phyloP scores from a whole-genome alignment of 768 basidiomycete species.

The Pleurotus pulmonarius region DNA sequence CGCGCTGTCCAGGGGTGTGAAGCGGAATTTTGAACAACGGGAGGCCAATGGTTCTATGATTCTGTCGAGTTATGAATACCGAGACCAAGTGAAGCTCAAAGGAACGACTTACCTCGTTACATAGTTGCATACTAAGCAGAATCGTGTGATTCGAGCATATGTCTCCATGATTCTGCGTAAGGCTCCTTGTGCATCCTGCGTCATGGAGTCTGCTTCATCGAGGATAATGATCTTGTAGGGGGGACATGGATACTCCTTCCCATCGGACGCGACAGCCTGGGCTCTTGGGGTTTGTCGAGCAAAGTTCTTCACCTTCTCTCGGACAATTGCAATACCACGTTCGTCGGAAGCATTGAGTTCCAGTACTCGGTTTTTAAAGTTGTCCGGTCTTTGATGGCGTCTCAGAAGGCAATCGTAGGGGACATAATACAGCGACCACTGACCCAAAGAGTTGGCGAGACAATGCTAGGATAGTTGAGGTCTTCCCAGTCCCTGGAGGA shows the following conservation, averaged over 20 bases:
- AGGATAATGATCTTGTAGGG: slow-evolving; percentile 99
- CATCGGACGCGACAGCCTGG: slow-evolving; percentile 67
- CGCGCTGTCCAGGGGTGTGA: slow-evolving; percentile 81
- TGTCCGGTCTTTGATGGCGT: slow-evolving; percentile 67
- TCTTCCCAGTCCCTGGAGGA: slow-evolving; percentile 98
- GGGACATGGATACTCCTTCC: slow-evolving; percentile 88
- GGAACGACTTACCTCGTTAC: slow-evolving; percentile 75
- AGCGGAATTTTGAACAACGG: slow-evolving; percentile 98
- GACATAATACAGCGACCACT: slow-evolving; percentile 17
- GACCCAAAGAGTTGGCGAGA: slow-evolving; percentile 93
- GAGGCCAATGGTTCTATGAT: slow-evolving; percentile 98
- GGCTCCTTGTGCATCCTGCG: slow-evolving; percentile 97
- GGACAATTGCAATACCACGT: slow-evolving; percentile 92
- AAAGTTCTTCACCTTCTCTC: slow-evolving; percentile 98
- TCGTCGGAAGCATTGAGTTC: slow-evolving; percentile 99
- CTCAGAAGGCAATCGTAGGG: not conserved
- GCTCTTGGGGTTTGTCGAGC: slow-evolving; percentile 89
- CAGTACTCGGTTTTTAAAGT: slow-evolving; percentile 88
- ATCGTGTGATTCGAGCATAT: slow-evolving; percentile 94
- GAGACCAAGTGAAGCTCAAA: not conserved
- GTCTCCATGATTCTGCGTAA: slow-evolving; percentile 99
- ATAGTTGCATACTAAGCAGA: slow-evolving; percentile 98
- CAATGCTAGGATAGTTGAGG: slow-evolving; percentile 94
- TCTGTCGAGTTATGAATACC: slow-evolving; percentile 34
- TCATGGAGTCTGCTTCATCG: slow-evolving; percentile 99